Conservation (phyloP, 257 asterid species). For the Fraxinus americana region DNA sequence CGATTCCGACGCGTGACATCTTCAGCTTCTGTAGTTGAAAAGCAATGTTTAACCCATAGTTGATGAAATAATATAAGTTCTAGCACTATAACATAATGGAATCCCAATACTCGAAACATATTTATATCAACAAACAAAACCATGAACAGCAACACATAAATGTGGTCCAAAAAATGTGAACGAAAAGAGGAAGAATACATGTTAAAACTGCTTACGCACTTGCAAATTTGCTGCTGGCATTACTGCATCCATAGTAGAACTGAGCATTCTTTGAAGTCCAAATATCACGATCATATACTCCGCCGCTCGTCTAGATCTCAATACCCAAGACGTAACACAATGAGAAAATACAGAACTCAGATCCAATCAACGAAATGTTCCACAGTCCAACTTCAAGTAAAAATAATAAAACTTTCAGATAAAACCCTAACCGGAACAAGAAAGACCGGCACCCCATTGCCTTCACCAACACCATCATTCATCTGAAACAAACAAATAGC, state of each 20-base stretch:
- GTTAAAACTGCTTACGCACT: conserved; percentile 41
- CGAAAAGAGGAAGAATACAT: background rate
- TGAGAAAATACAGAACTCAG: conserved; percentile 38
- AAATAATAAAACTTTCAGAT: background rate
- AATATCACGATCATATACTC: conserved; percentile 58
- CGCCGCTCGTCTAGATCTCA: conserved; percentile 64
- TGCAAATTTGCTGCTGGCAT: conserved; percentile 65
- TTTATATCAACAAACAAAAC: conserved; percentile 12
- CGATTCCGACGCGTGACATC: conserved; percentile 57
- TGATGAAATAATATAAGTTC: background rate
- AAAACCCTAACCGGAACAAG: conserved; percentile 64
- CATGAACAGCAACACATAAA: background rate
- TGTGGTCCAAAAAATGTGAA: conserved; percentile 13
- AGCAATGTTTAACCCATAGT: conserved; percentile 13
- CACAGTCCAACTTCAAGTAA: conserved; percentile 10
- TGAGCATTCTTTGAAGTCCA: conserved; percentile 76
- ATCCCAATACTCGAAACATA: conserved; percentile 12
- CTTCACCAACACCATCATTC: conserved; percentile 34
- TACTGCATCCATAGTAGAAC: conserved; percentile 76
- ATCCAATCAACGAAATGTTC: conserved; percentile 37
- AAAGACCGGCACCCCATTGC: conserved; percentile 31
- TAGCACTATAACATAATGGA: too few relatives aligned
- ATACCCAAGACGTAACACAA: conserved; percentile 37
- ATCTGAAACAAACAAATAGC: conserved; percentile 33
- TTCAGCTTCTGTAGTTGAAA: conserved; percentile 60